These are phyloP conservation scores for Ceratocystis cacaofunesta DNA, from an alignment of 2,329 filamentous ascomycete genomes.

Conservation along the genomic window DNA sequence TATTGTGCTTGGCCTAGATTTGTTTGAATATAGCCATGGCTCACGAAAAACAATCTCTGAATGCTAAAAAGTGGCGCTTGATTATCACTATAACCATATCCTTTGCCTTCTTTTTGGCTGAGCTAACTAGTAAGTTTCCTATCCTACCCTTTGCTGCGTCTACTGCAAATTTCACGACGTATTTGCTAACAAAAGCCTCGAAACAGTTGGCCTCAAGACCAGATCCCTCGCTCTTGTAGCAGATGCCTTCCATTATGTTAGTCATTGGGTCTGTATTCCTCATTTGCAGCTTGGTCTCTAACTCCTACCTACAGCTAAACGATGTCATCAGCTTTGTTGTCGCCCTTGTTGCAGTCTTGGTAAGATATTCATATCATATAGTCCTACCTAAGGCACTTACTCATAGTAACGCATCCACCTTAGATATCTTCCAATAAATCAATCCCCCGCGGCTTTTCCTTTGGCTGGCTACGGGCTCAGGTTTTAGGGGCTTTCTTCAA, in stretches of 20 bases:
- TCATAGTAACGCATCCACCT: too few species aligned
- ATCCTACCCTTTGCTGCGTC: not conserved
- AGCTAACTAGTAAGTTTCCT: constrained; percentile 31
- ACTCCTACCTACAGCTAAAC: constrained; percentile 38
- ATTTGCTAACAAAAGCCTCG: constrained; percentile 9
- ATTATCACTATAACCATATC: constrained; percentile 35
- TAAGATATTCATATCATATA: constrained; percentile 24
- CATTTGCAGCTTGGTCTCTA: constrained; percentile 6
- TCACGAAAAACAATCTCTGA: constrained; percentile 21
- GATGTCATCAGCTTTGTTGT: constrained; percentile 56
- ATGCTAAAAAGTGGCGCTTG: constrained; percentile 32
- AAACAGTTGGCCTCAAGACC: constrained; percentile 51
- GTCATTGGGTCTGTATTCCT: constrained; percentile 19
- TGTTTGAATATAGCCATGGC: constrained; percentile 22
- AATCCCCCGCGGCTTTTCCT: constrained; percentile 45
- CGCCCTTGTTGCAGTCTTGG: constrained; percentile 48
- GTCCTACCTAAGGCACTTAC: too few species aligned
- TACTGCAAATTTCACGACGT: too few species aligned
- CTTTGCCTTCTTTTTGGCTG: constrained; percentile 36
- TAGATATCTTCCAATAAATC: constrained; percentile 42
- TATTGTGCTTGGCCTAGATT: not conserved
- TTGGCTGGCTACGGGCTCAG: constrained; percentile 64
- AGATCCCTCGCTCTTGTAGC: constrained; percentile 57
- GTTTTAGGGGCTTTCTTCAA: constrained; percentile 69
- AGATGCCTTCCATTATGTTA: constrained; percentile 65